phyloP scores from a whole-genome alignment of 306 rosid genomes.

The Echinosophora koreensis region DNA sequence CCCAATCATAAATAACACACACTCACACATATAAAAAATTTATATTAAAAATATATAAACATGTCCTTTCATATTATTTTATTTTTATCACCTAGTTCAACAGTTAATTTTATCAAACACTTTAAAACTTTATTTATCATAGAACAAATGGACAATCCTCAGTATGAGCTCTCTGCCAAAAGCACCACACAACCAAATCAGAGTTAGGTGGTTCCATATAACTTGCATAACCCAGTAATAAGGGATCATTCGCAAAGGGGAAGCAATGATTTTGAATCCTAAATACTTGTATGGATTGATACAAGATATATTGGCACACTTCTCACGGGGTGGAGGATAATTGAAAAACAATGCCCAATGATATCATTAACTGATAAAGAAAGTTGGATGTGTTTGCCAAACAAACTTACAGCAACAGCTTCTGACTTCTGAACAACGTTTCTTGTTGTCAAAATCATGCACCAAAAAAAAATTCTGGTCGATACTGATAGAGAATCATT shows the following conservation, averaged over 20 bases:
- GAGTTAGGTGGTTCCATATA: conserved; percentile 36
- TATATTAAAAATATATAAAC: no score
- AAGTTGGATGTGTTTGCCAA: conserved; percentile 19
- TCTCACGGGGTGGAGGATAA: conserved; percentile 91
- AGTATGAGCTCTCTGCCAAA: no score
- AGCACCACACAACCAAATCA: conserved; percentile 36
- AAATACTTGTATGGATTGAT: conserved; percentile 81
- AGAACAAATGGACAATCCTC: no score
- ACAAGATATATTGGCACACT: conserved; percentile 83
- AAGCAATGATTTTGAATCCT: conserved; percentile 84
- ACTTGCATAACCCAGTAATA: conserved; percentile 32
- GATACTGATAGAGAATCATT: no score
- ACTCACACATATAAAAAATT: no score
- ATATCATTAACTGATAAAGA: conserved; percentile 38
- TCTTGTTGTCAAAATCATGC: conserved; percentile 11
- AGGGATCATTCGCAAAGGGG: conserved; percentile 56
- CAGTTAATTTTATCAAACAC: no score
- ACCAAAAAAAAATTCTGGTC: no score
- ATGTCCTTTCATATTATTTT: no score
- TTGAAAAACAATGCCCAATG: conserved; percentile 57
- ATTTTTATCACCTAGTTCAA: no score
- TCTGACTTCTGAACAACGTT: conserved; percentile 17
- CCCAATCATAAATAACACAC: no score
- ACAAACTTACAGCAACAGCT: conserved; percentile 33
- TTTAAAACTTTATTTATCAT: no score